These are phyloP conservation scores for Lotmaria passim DNA, from an alignment of 208 protist species.

Conservation along the genomic window DNA sequence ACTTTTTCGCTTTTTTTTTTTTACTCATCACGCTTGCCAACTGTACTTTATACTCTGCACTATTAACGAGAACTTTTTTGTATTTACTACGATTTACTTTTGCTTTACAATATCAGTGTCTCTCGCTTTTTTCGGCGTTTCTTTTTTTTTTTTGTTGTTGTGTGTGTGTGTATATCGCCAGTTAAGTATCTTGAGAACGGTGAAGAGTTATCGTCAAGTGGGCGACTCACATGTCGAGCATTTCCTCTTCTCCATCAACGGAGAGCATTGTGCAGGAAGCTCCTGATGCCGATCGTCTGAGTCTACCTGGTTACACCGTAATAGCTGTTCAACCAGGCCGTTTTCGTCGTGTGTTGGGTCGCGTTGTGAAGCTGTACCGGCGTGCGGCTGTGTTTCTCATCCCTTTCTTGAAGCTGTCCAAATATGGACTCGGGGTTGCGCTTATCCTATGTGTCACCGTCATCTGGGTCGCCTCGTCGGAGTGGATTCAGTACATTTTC, in stretches of 20 bases:
- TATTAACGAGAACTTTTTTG: not conserved
- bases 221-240: not conserved
- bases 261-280: not conserved
- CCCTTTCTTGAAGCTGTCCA: constrained; percentile 37
- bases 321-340: constrained; percentile 4
- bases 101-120: constrained; percentile 1
- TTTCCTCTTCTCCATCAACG: constrained; percentile 7
- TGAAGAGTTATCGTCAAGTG: not conserved
- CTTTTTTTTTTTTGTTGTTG: constrained; percentile 12
- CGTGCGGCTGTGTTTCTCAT: not conserved
- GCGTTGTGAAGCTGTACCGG: not conserved
- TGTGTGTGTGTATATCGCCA: not conserved
- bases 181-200: constrained; percentile 2
- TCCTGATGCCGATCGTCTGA: not conserved
- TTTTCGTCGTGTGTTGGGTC: not conserved
- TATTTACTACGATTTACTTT: constrained; percentile 7
- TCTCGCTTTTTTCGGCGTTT: constrained; percentile 7
- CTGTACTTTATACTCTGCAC: too few species aligned
- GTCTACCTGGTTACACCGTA: not conserved
- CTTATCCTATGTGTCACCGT: constrained; percentile 88
- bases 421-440: constrained; percentile 80
- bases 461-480: constrained; percentile 91
- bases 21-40: too few species aligned
- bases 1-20: too few species aligned
- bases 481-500: constrained; percentile 93